Percentiles rank a stretch among this genome's conserved stretches.
These are phyloP conservation scores for Blastobotrys muscicola DNA, from an alignment of 805 yeast genomes.

Conservation along the genomic window DNA sequence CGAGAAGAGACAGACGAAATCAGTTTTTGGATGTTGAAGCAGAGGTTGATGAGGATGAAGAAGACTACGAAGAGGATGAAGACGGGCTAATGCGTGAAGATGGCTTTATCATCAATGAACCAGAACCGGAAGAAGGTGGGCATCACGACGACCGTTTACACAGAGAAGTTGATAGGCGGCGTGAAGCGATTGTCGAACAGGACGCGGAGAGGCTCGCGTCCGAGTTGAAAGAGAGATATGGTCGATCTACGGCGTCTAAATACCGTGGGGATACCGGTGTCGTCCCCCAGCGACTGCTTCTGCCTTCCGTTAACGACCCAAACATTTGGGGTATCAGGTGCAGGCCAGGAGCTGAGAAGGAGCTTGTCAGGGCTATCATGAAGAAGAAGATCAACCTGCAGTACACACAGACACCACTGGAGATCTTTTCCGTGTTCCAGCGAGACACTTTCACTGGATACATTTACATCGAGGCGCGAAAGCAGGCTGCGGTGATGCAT, in stretches of 20 bases:
- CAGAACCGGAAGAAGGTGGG: slow-evolving; percentile 48
- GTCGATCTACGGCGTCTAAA: slow-evolving; percentile 70
- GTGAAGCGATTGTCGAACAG: slow-evolving; percentile 77
- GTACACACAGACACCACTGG: slow-evolving; percentile 67
- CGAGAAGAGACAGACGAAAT: slow-evolving; percentile 46
- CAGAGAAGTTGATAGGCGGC: slow-evolving; percentile 69
- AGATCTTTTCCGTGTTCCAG: slow-evolving; percentile 83
- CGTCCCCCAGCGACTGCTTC: slow-evolving; percentile 84
- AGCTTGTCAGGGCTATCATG: slow-evolving; percentile 70
- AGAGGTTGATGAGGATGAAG: slow-evolving; percentile 97
- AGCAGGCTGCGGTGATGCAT: slow-evolving; percentile 81
- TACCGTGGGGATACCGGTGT: slow-evolving; percentile 79
- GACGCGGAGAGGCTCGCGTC: slow-evolving; percentile 94
- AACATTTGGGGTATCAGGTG: slow-evolving; percentile 93
- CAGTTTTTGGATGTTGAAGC: slow-evolving; percentile 98
- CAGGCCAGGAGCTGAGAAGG: slow-evolving; percentile 88
- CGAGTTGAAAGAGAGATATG: slow-evolving; percentile 83
- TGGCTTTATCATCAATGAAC: slow-evolving; percentile 38
- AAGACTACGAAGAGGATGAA: slow-evolving; percentile 86
- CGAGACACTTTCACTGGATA: slow-evolving; percentile 89
- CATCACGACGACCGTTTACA: slow-evolving; percentile 68
- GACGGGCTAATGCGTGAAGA: slow-evolving; percentile 81
- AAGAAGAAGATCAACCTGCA: slow-evolving; percentile 76
- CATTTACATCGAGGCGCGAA: slow-evolving; percentile 88
- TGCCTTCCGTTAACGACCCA: slow-evolving; percentile 96